Conservation (phyloP, 257 asterid genomes). For the Rubia yunnanensis region DNA sequence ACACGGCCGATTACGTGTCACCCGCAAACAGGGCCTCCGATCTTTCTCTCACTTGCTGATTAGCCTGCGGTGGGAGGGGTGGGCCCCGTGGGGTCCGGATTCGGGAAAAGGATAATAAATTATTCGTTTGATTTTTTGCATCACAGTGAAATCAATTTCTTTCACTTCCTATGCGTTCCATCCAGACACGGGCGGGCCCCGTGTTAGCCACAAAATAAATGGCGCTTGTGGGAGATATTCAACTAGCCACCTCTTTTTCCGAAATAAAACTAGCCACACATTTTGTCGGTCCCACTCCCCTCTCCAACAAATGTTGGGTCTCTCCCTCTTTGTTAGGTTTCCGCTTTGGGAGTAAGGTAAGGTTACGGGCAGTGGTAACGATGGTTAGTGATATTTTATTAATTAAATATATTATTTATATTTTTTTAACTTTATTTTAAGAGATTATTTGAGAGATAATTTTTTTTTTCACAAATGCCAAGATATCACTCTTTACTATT, state of each 20-base stretch:
- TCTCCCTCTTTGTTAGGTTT: too few relatives aligned
- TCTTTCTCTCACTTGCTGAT: conserved; percentile 15
- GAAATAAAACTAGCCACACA: background rate
- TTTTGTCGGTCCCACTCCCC: background rate
- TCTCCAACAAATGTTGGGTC: background rate
- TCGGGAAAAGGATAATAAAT: background rate
- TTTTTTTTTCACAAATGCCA: too few relatives aligned
- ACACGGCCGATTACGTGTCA: conserved; percentile 45
- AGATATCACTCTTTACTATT: too few relatives aligned
- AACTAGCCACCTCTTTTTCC: background rate
- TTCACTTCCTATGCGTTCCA: background rate
- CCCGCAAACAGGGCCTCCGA: conserved; percentile 14
- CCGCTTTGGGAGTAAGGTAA: too few relatives aligned
- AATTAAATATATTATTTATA: too few relatives aligned
- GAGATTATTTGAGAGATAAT: too few relatives aligned
- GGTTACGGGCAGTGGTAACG: too few relatives aligned
- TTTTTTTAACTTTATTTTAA: too few relatives aligned
- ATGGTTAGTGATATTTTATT: too few relatives aligned
- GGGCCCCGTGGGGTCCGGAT: background rate
- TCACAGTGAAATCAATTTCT: background rate
- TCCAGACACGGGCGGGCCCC: background rate
- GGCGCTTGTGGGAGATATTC: background rate
- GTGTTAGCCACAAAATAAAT: background rate
- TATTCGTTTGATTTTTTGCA: background rate
- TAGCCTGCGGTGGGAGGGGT: background rate